A percentile compares a stretch with the other conserved stretches of the same genome.
These are phyloP conservation scores for Nepenthes alata DNA, from an alignment of 179 eudicot genomes.

Conservation along the genomic window DNA sequence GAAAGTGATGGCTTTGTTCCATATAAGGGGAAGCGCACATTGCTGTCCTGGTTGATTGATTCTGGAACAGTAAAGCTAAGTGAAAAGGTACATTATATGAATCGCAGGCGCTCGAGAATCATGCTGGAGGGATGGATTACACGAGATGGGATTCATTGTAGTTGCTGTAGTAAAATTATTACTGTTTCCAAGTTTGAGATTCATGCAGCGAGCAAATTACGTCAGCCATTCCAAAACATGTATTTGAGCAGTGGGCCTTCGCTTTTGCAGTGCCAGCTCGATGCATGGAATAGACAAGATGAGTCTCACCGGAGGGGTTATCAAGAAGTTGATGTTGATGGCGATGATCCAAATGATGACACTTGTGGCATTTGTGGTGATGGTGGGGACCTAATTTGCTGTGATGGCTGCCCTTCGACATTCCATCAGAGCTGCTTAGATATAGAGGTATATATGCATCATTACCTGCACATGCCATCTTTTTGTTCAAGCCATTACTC, in stretches of 20 bases:
- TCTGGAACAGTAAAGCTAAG: slow-evolving; percentile 48
- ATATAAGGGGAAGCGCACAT: slow-evolving; percentile 68
- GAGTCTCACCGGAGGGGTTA: slow-evolving; percentile 48
- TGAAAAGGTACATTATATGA: slow-evolving; percentile 88
- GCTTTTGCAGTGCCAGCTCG: slow-evolving; percentile 70
- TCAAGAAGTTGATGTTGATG: slow-evolving; percentile 44
- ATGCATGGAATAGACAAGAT: slow-evolving; percentile 82
- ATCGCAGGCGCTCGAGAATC: slow-evolving; percentile 45
- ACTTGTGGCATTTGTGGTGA: slow-evolving; percentile 90
- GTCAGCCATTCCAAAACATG: slow-evolving; percentile 79
- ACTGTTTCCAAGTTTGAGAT: slow-evolving; percentile 81
- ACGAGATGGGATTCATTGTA: slow-evolving; percentile 82
- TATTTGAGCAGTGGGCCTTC: slow-evolving; percentile 63
- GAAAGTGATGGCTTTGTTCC: slow-evolving; percentile 63
- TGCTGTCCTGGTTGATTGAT: slow-evolving; percentile 85
- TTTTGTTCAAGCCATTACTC: not conserved
- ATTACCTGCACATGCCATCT: not conserved
- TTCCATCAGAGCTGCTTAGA: slow-evolving; percentile 86
- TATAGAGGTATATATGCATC: slow-evolving; percentile 41
- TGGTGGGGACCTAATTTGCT: slow-evolving; percentile 95
- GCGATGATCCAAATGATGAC: slow-evolving; percentile 95
- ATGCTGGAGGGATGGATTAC: slow-evolving; percentile 95
- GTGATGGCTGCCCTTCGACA: slow-evolving; percentile 97
- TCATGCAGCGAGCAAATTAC: slow-evolving; percentile 83
- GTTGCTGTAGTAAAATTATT: slow-evolving; percentile 88